Base-by-base conservation (phyloP, 2,329 filamentous ascomycete species). In the Diaporthe velutina region DNA sequence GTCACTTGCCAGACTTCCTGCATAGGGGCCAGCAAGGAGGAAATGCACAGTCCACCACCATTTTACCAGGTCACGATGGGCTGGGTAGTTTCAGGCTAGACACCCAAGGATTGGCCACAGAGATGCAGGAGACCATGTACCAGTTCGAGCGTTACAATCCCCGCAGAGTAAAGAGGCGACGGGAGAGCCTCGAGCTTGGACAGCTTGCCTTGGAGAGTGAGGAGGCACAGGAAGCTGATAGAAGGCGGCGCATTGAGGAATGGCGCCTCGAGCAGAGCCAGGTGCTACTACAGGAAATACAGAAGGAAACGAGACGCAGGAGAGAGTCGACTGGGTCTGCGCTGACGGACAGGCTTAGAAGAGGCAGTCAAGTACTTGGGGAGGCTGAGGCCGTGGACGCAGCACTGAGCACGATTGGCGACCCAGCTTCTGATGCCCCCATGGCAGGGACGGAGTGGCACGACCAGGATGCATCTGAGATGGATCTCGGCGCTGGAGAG, bases 181-280 rank as follows among this genome's bases (percentile, higher is more conserved):
- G 86, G 15, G 90, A 91, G 77, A 89, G 87, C 77, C 81, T 90
- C 17, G 89, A 90, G 28, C 79, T 89, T 15, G 86, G 85, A 0
- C 85, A 88, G 70, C 79, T 87, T 25, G 88, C 90, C 76, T 78
- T 88, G 58, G 88, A 91, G 73, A 86, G 88, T 50, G 88, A 90
- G 55, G 84, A 86, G 48, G 84, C 88, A 38, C 89, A 92, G 54
- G 93, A 95, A 77, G 86, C 90, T 54, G 95, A 98, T 78, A 93
- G 93, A 81, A 93, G 93, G 81, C 91, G 93, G 79, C 90, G 96
- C 75, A 98, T 99, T 81, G 96, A 98, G 83, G 90, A 91, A 70
- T 99, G 97, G 97, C 91, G 96, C 73, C 85, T 97, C 80, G 96
- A 98, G 80, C 96, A 99, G 82, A 98, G 95, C 82, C 91, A 91